Conservation (phyloP, 768 basidiomycete genomes). For the Pholiota molesta region DNA sequence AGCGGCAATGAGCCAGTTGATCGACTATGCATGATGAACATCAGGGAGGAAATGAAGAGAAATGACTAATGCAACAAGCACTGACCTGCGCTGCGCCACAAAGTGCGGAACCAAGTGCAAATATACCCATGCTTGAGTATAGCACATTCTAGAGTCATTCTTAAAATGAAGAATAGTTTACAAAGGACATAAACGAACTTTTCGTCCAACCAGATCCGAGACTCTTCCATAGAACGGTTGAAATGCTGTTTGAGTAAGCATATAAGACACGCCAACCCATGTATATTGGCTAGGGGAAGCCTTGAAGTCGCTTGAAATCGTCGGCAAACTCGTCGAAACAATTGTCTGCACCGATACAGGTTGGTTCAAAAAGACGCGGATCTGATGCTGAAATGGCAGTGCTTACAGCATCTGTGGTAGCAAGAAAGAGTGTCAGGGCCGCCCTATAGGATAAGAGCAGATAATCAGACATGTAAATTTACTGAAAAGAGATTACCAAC, state of each 20-base stretch:
- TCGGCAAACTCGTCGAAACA: conserved; percentile 83
- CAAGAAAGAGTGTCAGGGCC: conserved; percentile 79
- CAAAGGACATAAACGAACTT: conserved; percentile 45
- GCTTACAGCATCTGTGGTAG: conserved; percentile 80
- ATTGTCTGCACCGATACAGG: conserved; percentile 46
- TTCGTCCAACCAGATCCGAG: conserved; percentile 80
- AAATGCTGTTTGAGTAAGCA: conserved; percentile 85
- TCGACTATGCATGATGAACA: conserved; percentile 40
- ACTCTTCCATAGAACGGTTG: conserved; percentile 83
- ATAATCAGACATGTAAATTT: conserved; percentile 8
- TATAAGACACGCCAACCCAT: conserved; percentile 85
- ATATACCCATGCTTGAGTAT: conserved; percentile 73
- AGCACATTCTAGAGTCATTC: conserved; percentile 55
- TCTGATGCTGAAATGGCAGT: conserved; percentile 1
- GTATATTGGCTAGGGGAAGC: conserved; percentile 77
- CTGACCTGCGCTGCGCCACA: conserved; percentile 76
- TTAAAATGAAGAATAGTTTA: conserved; percentile 1
- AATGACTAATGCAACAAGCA: conserved; percentile 16
- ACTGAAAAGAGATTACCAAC: conserved; percentile 37
- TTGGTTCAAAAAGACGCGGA: neutral
- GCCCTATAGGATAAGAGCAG: conserved; percentile 47
- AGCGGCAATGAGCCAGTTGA: conserved; percentile 67
- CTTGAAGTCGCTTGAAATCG: conserved; percentile 69
- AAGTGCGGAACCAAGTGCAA: conserved; percentile 77
- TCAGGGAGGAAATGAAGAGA: conserved; percentile 15